Evolutionary conservation across 2,329 filamentous ascomycete species (phyloP), one percentile per base, ranked within the genome.

Genomic region (Emericellopsis atlantica): DNA sequence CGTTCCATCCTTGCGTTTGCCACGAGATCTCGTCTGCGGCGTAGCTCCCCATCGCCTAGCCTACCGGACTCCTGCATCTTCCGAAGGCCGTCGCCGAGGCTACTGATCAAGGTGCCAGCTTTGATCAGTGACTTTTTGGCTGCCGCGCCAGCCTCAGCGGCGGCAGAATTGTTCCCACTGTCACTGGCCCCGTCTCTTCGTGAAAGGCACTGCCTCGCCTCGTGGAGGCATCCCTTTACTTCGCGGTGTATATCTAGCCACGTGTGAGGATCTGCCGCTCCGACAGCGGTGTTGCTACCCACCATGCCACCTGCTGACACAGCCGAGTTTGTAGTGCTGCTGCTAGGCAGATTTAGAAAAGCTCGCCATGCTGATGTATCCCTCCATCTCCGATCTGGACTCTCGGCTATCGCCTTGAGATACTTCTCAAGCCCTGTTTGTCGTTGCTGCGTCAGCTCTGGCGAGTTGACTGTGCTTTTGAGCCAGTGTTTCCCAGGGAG

Each of bases 231-330:
- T 14, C 68, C 66, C 61, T 88, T 89, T 61, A 89, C 69, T 53
- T 88, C 81, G 22, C 75, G 64, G 53, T 88, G 79, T 42, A 85
- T 67, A 53, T 90, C 84, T 22, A 90, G 61, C 85, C 86, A 92
- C 2, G 81, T 78, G 4, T 72, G 72, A 2, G 79, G 78, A 53
- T 81, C 78, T 12, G 67, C 65, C 2, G 72, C 67, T 18, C 57
- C 59, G 11, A 53, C 51, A 5, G 57, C 53, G 18, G 61, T 56
- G 33, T 56, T 68, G 12, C 26, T 29, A 34, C 59, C 57, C 22
- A 64, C 56, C 47, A 64, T 60, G 3, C 64, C 66, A 2, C 62
- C 59, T 0, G 72, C 65, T 38, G 67, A 70, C 3, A 65, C 59
- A 5, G 67, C 61, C 33, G 69, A 71, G 47, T 65, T 72, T 32